Evolutionary conservation across 1,284 basidiomycete genomes (phyloP).

Genomic region (Cryptococcus floricola): DNA sequence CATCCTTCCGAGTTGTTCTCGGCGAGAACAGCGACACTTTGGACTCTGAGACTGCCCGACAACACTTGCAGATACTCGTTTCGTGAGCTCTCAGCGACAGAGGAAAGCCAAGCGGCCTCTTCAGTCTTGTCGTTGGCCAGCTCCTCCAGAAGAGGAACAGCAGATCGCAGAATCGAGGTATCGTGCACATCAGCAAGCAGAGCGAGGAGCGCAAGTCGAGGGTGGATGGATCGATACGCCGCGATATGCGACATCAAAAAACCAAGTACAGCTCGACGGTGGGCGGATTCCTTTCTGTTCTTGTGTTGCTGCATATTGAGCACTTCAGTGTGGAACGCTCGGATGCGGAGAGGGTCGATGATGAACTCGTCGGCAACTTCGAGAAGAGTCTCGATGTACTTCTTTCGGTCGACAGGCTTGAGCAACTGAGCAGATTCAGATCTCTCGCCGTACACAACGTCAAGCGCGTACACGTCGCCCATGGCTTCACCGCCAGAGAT

Average conservation of each 20-base stretch:
- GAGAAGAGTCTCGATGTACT: conserved; percentile 62
- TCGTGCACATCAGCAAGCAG: conserved; percentile 62
- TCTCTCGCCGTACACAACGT: conserved; percentile 70
- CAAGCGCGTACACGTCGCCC: conserved; percentile 70
- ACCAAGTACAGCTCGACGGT: conserved; percentile 70
- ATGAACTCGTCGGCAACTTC: conserved; percentile 61
- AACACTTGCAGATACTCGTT: conserved; percentile 27
- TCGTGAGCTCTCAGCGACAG: conserved; percentile 8
- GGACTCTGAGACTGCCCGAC: conserved; percentile 15
- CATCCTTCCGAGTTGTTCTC: conserved; percentile 23
- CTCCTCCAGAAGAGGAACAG: conserved; percentile 59
- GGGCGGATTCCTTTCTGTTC: conserved; percentile 62
- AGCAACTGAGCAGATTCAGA: conserved; percentile 76
- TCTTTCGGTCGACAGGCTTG: conserved; percentile 64
- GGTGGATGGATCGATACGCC: conserved; percentile 56
- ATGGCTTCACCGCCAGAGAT: conserved; percentile 29
- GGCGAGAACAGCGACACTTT: conserved; percentile 19
- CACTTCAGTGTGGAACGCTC: conserved; percentile 60
- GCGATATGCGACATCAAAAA: conserved; percentile 78
- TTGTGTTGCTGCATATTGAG: conserved; percentile 51
- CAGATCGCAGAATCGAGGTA: conserved; percentile 58
- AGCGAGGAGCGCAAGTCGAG: conserved; percentile 60
- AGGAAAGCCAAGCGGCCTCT: conserved; percentile 23
- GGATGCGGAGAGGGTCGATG: conserved; percentile 65
- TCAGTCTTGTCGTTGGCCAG: conserved; percentile 18